Evolutionary conservation across 306 rosid genomes (phyloP).

Genomic region (Vachellia collinsii): DNA sequence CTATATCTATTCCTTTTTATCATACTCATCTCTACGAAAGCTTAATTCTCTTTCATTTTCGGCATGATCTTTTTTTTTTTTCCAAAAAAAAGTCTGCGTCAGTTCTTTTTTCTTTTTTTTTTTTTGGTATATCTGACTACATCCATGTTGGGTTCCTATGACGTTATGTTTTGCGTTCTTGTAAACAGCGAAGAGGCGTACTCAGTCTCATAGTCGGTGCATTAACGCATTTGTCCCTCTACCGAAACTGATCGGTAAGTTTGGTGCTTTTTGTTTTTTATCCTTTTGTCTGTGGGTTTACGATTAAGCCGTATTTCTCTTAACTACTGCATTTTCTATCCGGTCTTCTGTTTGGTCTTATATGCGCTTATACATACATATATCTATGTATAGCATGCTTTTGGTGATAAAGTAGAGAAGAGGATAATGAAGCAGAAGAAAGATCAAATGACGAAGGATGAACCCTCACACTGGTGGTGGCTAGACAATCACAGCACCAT

Average conservation of each 20-base stretch:
- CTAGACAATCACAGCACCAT: slow-evolving; percentile 55
- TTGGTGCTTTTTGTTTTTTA: slow-evolving; percentile 7
- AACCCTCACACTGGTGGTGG: slow-evolving; percentile 72
- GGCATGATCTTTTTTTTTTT: neutral
- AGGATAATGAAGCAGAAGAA: slow-evolving; percentile 39
- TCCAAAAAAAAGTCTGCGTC: neutral
- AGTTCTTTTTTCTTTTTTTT: neutral
- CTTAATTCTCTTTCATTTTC: neutral
- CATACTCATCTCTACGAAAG: neutral
- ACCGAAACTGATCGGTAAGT: neutral
- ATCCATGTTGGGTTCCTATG: neutral
- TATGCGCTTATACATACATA: neutral
- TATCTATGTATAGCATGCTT: neutral
- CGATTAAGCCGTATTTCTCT: neutral
- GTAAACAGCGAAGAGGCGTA: slow-evolving; percentile 29
- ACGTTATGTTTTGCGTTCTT: slow-evolving; percentile 5
- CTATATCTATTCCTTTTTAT: neutral
- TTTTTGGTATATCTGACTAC: neutral
- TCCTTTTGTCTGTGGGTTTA: neutral
- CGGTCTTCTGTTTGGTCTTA: slow-evolving; percentile 8
- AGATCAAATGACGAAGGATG: slow-evolving; percentile 46
- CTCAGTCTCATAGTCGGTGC: slow-evolving; percentile 26
- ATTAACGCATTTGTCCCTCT: slow-evolving; percentile 18
- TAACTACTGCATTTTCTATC: neutral
- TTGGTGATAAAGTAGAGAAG: slow-evolving; percentile 21